Evolutionary conservation across 495 filamentous ascomycete genomes (phyloP), one percentile per base, ranked within the genome.

Genomic region (Penicillium cosmopolitanum): DNA sequence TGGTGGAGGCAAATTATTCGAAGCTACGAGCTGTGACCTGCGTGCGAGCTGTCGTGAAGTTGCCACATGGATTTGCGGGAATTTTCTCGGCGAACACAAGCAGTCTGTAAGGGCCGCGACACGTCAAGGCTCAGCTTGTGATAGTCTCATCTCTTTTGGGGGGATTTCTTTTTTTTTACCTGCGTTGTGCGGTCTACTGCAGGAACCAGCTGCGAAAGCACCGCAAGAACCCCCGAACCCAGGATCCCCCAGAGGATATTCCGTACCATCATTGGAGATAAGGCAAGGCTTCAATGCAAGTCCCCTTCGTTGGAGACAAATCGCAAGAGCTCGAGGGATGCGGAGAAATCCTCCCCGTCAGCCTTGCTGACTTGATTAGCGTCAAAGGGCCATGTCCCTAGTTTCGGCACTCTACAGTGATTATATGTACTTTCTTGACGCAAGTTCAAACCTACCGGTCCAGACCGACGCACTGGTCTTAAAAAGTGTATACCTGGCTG

Each of bases 111-210:
- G 46, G 46, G 42, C n/a, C 18, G 42, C 42, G 42, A 46, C 42
- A 46, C 16, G 42, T 46, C 42, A 46, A 46, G 18, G 46, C 46
- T 48, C 46, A 48, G 46, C 46, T 48, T 48, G 46, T 48, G 46
- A 48, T 48, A 28, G 46, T 48, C 23, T 11, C 9, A 25, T 13
- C 23, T 23, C 16, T 44, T 44, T 44, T 44, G 28, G 28, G 8
- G 25, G 28, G 28, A 31, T 9, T 44, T 44, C 42, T 44, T 44
- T 44, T 19, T 18, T 19, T 8, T 9, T 31, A 3, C 36, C 5
- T 38, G 40, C 56, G 38, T 59, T 62, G 57, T 60, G 66, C 66
- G 73, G 72, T 66, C 73, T 78, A 77, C 75, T 78, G 75, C 75
- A 78, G 75, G 75, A 74, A 78, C 75, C 60, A 65, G 58, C 46